These are phyloP conservation scores for Chaetomium sp. DNA, from an alignment of 2,329 filamentous ascomycete genomes.

Conservation along the genomic window DNA sequence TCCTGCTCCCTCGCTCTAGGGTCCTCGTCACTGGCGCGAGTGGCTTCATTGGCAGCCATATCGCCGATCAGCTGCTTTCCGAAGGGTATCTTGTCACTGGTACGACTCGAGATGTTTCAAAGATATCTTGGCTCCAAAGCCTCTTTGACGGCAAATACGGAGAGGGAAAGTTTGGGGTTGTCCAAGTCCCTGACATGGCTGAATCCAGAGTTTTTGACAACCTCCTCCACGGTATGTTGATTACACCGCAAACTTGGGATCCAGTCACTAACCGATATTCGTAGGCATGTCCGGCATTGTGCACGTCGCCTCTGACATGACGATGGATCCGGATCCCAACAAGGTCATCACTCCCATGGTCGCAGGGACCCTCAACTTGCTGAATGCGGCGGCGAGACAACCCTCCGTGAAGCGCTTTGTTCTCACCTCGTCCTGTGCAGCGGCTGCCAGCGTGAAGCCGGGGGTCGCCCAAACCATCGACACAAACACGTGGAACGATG, in stretches of 20 bases:
- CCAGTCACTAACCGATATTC: not conserved
- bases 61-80: conserved; percentile 45
- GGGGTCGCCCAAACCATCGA: conserved; percentile 25
- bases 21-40: conserved; percentile 51
- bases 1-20: not conserved
- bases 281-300: conserved; percentile 39
- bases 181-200: conserved; percentile 42
- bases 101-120: conserved; percentile 44
- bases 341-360: conserved; percentile 44
- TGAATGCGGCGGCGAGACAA: conserved; percentile 42
- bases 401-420: conserved; percentile 46
- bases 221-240: conserved; percentile 32
- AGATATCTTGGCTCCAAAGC: conserved; percentile 34
- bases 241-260: not conserved
- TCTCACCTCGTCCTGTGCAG: conserved; percentile 43
- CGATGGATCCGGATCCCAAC: conserved; percentile 43
- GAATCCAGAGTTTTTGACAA: conserved; percentile 37
- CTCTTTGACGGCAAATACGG: conserved; percentile 37
- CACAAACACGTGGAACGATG: conserved; percentile 33
- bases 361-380: conserved; percentile 35
- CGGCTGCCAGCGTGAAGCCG: conserved; percentile 31
- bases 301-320: conserved; percentile 44
- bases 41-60: conserved; percentile 49
- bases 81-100: conserved; percentile 49
- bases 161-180: conserved; percentile 40